phyloP scores from a whole-genome alignment of 768 basidiomycete species.

The Naganishia randhawae region DNA sequence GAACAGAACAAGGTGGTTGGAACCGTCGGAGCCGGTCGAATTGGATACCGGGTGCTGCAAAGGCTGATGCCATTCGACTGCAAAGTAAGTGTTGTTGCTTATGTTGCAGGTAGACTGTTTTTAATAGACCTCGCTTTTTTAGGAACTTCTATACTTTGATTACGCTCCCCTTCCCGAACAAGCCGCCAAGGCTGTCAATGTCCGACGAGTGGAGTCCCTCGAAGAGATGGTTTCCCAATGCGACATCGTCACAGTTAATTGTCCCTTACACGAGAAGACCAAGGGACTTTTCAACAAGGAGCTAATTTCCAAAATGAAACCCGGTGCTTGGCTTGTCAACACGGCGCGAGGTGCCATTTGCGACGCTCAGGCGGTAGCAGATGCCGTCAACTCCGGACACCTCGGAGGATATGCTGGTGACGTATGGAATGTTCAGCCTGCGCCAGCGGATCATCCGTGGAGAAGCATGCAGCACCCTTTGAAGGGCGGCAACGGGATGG shows the following conservation, averaged over 20 bases:
- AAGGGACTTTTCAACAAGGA: constrained; percentile 74
- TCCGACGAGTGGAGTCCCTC: constrained; percentile 73
- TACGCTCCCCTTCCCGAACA: constrained; percentile 66
- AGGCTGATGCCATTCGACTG: constrained; percentile 66
- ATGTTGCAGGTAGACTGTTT: background rate
- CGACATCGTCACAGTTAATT: constrained; percentile 45
- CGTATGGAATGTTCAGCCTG: constrained; percentile 54
- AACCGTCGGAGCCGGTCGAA: constrained; percentile 73
- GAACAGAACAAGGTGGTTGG: constrained; percentile 67
- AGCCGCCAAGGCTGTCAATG: constrained; percentile 56
- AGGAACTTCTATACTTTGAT: constrained; percentile 82
- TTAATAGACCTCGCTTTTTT: background rate
- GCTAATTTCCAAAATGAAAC: constrained; percentile 81
- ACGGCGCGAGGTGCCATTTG: constrained; percentile 89
- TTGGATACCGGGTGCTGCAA: constrained; percentile 76
- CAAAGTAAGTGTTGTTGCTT: constrained; percentile 53
- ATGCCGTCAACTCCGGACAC: constrained; percentile 70
- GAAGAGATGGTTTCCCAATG: constrained; percentile 59
- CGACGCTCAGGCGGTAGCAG: constrained; percentile 74
- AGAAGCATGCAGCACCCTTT: constrained; percentile 74
- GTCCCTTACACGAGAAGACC: constrained; percentile 45
- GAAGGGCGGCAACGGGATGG: constrained; percentile 84
- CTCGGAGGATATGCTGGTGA: constrained; percentile 57
- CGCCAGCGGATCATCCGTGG: constrained; percentile 82
- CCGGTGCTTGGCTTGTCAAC: constrained; percentile 88